A percentile compares a stretch with the other conserved stretches of the same genome.
phyloP scores from a whole-genome alignment of 1,284 basidiomycete genomes.

The Puccinia novopanici region DNA sequence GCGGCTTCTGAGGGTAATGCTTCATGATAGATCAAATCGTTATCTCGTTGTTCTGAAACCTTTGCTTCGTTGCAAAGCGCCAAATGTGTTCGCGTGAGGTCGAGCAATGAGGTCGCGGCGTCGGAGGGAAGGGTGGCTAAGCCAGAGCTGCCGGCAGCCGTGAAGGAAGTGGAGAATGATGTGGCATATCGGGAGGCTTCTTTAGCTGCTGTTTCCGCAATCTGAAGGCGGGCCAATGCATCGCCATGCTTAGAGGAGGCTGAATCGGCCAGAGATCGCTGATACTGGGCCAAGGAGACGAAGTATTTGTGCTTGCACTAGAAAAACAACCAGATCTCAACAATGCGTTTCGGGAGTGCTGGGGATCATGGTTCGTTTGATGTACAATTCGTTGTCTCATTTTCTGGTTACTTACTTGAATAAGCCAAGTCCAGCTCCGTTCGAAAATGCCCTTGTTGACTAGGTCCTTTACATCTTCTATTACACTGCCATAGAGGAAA shows the following conservation, averaged over 20 bases:
- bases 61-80: slow-evolving; percentile 76
- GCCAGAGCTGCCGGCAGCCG: slow-evolving; percentile 59
- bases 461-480: slow-evolving; percentile 91
- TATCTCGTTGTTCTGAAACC: slow-evolving; percentile 78
- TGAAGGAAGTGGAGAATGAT: slow-evolving; percentile 74
- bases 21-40: slow-evolving; percentile 98
- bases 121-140: slow-evolving; percentile 86
- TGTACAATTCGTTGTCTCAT: neutral
- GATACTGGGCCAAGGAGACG: slow-evolving; percentile 80
- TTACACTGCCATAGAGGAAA: slow-evolving; percentile 73
- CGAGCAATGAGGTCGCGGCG: slow-evolving; percentile 73
- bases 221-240: slow-evolving; percentile 75
- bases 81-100: slow-evolving; percentile 80
- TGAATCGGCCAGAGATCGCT: slow-evolving; percentile 77
- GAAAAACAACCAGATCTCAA: neutral
- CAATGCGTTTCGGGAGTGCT: neutral
- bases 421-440: slow-evolving; percentile 83
- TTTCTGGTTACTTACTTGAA: slow-evolving; percentile 66
- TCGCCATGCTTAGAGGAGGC: slow-evolving; percentile 80
- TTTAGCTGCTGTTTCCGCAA: slow-evolving; percentile 79
- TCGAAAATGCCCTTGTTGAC: slow-evolving; percentile 93
- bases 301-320: slow-evolving; percentile 90
- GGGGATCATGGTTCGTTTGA: neutral
- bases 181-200: slow-evolving; percentile 74
- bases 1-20: slow-evolving; percentile 78